These are phyloP conservation scores for Tuber brumale DNA, from an alignment of 495 filamentous ascomycete genomes.

Conservation along the genomic window DNA sequence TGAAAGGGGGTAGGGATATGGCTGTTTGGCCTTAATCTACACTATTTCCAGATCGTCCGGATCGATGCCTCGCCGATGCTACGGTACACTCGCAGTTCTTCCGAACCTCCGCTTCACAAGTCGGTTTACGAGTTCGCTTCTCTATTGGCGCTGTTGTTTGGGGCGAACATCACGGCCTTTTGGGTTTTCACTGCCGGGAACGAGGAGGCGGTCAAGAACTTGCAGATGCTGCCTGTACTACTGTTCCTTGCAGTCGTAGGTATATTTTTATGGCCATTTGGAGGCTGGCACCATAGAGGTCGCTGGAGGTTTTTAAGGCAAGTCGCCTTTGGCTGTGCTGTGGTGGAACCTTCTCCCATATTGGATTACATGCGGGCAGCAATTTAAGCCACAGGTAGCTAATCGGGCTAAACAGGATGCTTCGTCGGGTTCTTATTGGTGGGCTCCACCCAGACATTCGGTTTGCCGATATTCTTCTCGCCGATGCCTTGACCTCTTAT, in stretches of 20 bases:
- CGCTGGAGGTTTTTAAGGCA: constrained; percentile 62
- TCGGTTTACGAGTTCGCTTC: constrained; percentile 77
- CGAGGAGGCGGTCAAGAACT: constrained; percentile 58
- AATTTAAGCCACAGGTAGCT: constrained; percentile 19
- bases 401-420: constrained; percentile 22
- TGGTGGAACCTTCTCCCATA: constrained; percentile 56
- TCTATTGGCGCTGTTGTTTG: constrained; percentile 62
- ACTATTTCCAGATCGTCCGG: constrained; percentile 38
- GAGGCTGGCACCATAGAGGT: constrained; percentile 62
- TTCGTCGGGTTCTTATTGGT: constrained; percentile 37
- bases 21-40: constrained; percentile 41
- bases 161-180: constrained; percentile 66
- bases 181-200: constrained; percentile 70
- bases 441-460: constrained; percentile 38
- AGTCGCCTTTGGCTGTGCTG: constrained; percentile 52
- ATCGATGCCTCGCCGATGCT: constrained; percentile 37
- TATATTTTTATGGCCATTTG: constrained; percentile 66
- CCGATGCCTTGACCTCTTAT: constrained; percentile 90
- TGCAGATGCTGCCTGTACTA: constrained; percentile 74
- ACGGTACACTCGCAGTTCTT: constrained; percentile 43
- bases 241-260: constrained; percentile 64
- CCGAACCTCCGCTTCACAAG: constrained; percentile 64
- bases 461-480: constrained; percentile 90
- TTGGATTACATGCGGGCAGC: constrained; percentile 62
- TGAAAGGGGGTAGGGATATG: constrained; percentile 32